Evolutionary conservation across 768 basidiomycete species (phyloP).

Genomic region (Punctularia strigosozonata): DNA sequence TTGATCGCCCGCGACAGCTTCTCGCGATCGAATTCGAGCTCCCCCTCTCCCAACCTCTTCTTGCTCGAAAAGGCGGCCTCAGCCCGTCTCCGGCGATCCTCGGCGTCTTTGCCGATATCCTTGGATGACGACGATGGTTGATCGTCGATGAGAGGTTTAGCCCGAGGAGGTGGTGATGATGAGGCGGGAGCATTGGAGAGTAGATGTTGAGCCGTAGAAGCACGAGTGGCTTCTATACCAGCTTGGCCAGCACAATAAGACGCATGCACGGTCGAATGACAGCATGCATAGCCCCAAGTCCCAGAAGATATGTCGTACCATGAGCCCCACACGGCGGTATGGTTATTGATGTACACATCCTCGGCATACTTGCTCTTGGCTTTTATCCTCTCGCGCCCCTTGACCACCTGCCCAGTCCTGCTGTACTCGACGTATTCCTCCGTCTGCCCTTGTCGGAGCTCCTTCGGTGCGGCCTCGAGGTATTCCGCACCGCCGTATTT

Average conservation of each 20-base stretch:
- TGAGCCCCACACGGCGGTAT: constrained; percentile 95
- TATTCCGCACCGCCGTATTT: constrained; percentile 95
- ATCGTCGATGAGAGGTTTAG: background rate
- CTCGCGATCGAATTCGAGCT: constrained; percentile 62
- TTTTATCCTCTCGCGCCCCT: constrained; percentile 83
- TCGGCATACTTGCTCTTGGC: constrained; percentile 90
- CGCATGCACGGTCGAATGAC: constrained; percentile 74
- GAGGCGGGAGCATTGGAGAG: constrained; percentile 32
- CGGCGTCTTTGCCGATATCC: constrained; percentile 18
- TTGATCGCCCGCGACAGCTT: constrained; percentile 56
- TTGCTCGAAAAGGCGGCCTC: constrained; percentile 74
- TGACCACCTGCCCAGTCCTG: constrained; percentile 79
- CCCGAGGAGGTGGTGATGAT: constrained; percentile 7
- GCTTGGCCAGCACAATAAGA: constrained; percentile 89
- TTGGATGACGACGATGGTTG: constrained; percentile 19
- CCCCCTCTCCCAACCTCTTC: constrained; percentile 72
- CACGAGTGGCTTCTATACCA: constrained; percentile 66
- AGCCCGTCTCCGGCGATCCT: constrained; percentile 23
- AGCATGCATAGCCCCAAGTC: constrained; percentile 91
- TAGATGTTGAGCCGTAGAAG: constrained; percentile 64
- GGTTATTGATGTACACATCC: constrained; percentile 89
- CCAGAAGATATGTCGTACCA: constrained; percentile 68
- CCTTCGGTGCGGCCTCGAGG: constrained; percentile 79
- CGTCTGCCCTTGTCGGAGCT: constrained; percentile 89
- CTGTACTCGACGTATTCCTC: constrained; percentile 98